phyloP scores from a whole-genome alignment of 1,139 yeast genomes.

The Protomyces inundatus region DNA sequence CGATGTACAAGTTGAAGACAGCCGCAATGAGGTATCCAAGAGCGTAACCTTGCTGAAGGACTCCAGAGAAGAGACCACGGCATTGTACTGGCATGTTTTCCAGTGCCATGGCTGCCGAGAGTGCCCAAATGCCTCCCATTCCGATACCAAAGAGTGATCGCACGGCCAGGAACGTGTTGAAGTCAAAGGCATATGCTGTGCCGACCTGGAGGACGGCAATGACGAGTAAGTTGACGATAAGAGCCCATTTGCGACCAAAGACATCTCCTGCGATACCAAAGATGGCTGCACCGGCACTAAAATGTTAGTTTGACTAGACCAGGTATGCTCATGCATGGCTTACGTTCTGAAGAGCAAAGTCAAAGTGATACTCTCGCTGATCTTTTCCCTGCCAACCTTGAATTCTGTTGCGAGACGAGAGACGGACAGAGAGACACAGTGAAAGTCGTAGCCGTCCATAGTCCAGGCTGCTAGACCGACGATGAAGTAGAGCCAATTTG shows the following conservation, averaged over 20 bases:
- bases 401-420: constrained; percentile 52
- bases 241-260: constrained; percentile 70
- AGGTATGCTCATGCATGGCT: constrained; percentile 35
- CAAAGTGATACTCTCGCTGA: constrained; percentile 65
- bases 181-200: constrained; percentile 63
- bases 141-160: constrained; percentile 62
- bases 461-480: constrained; percentile 71
- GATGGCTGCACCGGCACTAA: constrained; percentile 50
- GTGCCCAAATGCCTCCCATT: constrained; percentile 69
- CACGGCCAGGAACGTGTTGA: constrained; percentile 61
- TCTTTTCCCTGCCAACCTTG: constrained; percentile 47
- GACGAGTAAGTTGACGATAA: constrained; percentile 49
- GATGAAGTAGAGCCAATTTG: constrained; percentile 58
- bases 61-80: constrained; percentile 59
- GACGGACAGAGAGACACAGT: constrained; percentile 62
- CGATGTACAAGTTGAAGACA: constrained; percentile 56
- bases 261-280: constrained; percentile 64
- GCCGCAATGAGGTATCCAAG: constrained; percentile 56
- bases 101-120: constrained; percentile 61
- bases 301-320: too few relatives aligned
- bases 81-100: constrained; percentile 62
- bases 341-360: constrained; percentile 52
- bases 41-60: constrained; percentile 68
- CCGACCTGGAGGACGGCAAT: constrained; percentile 64
- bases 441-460: constrained; percentile 74